These are phyloP conservation scores for Mycosphaerella arachidis DNA, from an alignment of 2,329 filamentous ascomycete species.

Conservation along the genomic window DNA sequence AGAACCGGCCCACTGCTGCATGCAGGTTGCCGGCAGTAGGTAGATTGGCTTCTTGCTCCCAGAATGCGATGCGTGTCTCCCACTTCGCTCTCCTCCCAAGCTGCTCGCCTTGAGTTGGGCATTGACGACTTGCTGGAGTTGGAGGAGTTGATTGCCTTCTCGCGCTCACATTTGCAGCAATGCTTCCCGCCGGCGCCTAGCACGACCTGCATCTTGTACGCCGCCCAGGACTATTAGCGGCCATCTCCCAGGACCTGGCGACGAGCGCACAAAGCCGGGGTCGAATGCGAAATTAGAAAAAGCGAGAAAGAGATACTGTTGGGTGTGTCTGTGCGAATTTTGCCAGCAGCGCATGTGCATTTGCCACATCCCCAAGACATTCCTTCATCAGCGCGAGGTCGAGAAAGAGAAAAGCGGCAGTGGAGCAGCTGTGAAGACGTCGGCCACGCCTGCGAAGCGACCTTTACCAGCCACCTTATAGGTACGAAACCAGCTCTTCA, in stretches of 20 bases:
- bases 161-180: background rate
- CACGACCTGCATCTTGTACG: background rate
- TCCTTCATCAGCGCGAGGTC: background rate
- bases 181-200: background rate
- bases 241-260: background rate
- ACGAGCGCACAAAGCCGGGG: slow-evolving; percentile 7
- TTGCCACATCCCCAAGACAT: background rate
- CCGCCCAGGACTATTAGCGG: background rate
- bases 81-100: background rate
- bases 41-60: background rate
- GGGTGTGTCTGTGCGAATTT: background rate
- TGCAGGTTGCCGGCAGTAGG: background rate
- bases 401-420: background rate
- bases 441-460: background rate
- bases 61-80: background rate
- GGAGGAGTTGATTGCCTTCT: slow-evolving; percentile 1
- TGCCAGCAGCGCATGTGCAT: background rate
- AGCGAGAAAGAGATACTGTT: background rate
- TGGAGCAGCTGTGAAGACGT: background rate
- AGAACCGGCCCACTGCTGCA: background rate
- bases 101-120: background rate
- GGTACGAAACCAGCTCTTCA: background rate
- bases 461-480: slow-evolving; percentile 1
- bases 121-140: slow-evolving; percentile 5
- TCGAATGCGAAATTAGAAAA: slow-evolving; percentile 6